Evolutionary conservation across 2,329 filamentous ascomycete genomes (phyloP), one percentile per base, ranked within the genome.

Genomic region (Sarocladium strictum): DNA sequence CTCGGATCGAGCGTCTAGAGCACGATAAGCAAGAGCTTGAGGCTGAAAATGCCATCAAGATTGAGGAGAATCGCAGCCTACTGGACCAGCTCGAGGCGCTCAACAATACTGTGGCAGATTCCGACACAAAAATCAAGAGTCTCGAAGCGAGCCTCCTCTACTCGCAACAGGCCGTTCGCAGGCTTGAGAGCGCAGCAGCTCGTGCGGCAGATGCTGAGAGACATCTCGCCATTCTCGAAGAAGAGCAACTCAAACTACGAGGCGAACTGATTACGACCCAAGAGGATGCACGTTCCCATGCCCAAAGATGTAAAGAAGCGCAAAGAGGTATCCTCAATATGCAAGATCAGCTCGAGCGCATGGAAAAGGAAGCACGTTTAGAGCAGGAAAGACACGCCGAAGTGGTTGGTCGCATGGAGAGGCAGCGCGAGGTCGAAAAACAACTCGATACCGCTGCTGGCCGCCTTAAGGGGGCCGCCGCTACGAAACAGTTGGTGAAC

Each of bases 311-410:
- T 87, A 87, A 85, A 72, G 84, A 87, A 63, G 91, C 94, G 1
- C 91, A 97, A 72, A 79, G 84, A 35, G 87, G 85, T 27, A 81
- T 97, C 57, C 77, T 79, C 54, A 83, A 89, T 59, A 78, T 99
- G 57, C 88, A 96, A 65, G 87, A 91, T 57, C 90, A 97, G 69
- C 77, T 97, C 17, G 92, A 96, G 65, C 81, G 82, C 59, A 94
- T 99, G 65, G 93, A 97, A 66, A 81, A 81, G 57, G 93, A 97
- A 65, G 83, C 90, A 1, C 81, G 77, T 41, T 84, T 90, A 63
- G 93, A 97, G 67, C 83, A 84, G 23, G 84, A 94, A 61, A 84
- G 88, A 12, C 92, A 97, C 70, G 77, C 82, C 27, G 90, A 97
- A 64, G 81, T 96, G 37, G 75, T 97, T 54, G 80, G 80, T 43